A percentile compares a stretch with the other conserved stretches of the same genome.
Conservation (phyloP, 2,329 filamentous ascomycete species). For the Dothistroma septosporum region DNA sequence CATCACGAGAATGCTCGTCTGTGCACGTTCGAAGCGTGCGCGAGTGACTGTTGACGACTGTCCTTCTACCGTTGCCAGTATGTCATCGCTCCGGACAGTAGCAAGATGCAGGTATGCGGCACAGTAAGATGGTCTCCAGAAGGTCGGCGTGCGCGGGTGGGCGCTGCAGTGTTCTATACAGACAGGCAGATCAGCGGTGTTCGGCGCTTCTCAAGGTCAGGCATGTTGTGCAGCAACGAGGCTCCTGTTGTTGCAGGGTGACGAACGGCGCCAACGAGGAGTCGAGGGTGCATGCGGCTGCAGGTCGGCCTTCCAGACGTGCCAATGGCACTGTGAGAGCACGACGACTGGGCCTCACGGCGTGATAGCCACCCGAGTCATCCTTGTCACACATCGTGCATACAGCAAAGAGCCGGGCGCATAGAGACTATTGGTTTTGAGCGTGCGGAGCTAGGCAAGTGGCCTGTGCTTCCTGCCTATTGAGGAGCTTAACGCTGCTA, state of each 20-base stretch:
- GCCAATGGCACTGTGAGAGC: slow-evolving; percentile 15
- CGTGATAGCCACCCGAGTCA: slow-evolving; percentile 15
- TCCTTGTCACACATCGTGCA: slow-evolving; percentile 19
- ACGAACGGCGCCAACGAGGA: slow-evolving; percentile 27
- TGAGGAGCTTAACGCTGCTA: slow-evolving; percentile 1
- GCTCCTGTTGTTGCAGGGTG: slow-evolving; percentile 22
- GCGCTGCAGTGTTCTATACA: slow-evolving; percentile 44
- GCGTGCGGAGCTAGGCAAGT: slow-evolving; percentile 6
- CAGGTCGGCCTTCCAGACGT: slow-evolving; percentile 8
- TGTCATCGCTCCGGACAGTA: slow-evolving; percentile 17
- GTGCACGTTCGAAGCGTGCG: slow-evolving; percentile 5
- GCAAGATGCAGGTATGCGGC: slow-evolving; percentile 27
- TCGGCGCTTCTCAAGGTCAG: slow-evolving; percentile 34
- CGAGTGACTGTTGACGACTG: slow-evolving; percentile 13
- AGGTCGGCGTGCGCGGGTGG: slow-evolving; percentile 39
- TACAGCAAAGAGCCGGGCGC: slow-evolving; percentile 14
- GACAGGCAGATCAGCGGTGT: slow-evolving; percentile 25
- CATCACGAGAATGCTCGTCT: slow-evolving; percentile 28
- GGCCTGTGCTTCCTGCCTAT: slow-evolving; percentile 11
- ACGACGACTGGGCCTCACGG: slow-evolving; percentile 8
- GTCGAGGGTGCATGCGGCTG: slow-evolving; percentile 15
- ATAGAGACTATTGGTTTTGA: slow-evolving; percentile 17
- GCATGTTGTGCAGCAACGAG: slow-evolving; percentile 28
- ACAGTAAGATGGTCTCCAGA: slow-evolving; percentile 34
- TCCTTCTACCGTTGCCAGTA: slow-evolving; percentile 18